These are phyloP conservation scores for Crithidia mellificae DNA, from an alignment of 208 protist genomes.

Conservation along the genomic window DNA sequence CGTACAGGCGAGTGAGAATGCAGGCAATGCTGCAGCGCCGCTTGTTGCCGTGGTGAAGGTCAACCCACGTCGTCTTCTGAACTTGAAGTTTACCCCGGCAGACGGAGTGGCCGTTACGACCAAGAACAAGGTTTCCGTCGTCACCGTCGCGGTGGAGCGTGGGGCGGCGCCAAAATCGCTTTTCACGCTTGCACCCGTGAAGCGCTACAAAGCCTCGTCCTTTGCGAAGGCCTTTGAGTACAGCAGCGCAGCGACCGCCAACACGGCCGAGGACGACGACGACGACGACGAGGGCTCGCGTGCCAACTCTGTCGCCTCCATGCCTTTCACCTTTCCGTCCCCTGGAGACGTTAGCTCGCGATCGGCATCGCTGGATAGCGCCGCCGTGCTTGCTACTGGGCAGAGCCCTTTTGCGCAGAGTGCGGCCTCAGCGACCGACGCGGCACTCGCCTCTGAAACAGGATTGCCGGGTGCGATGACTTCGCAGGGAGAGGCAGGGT, in stretches of 20 bases:
- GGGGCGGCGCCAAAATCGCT: slow-evolving; percentile 15
- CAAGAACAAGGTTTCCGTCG: background rate
- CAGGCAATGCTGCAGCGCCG: background rate
- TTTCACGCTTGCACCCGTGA: slow-evolving; percentile 14
- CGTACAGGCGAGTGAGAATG: background rate
- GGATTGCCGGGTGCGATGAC: too few species aligned
- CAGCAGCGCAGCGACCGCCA: background rate
- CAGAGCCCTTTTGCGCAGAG: background rate
- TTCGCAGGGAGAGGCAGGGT: background rate
- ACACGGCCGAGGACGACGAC: too few species aligned
- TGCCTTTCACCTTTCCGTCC: slow-evolving; percentile 15
- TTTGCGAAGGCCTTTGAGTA: slow-evolving; percentile 29
- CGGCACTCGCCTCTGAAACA: too few species aligned
- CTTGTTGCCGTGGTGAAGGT: slow-evolving; percentile 22
- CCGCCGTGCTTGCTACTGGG: background rate
- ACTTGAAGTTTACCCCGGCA: slow-evolving; percentile 13
- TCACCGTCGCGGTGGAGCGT: slow-evolving; percentile 5
- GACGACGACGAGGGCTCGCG: background rate
- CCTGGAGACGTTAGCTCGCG: background rate
- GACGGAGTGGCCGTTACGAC: background rate
- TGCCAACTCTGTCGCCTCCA: slow-evolving; percentile 6
- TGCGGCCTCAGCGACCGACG: background rate
- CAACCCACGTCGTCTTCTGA: slow-evolving; percentile 14
- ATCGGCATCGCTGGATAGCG: slow-evolving; percentile 28
- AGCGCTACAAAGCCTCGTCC: slow-evolving; percentile 15